phyloP scores from a whole-genome alignment of 2,329 filamentous ascomycete genomes.

The Pseudogymnoascus verrucosus region DNA sequence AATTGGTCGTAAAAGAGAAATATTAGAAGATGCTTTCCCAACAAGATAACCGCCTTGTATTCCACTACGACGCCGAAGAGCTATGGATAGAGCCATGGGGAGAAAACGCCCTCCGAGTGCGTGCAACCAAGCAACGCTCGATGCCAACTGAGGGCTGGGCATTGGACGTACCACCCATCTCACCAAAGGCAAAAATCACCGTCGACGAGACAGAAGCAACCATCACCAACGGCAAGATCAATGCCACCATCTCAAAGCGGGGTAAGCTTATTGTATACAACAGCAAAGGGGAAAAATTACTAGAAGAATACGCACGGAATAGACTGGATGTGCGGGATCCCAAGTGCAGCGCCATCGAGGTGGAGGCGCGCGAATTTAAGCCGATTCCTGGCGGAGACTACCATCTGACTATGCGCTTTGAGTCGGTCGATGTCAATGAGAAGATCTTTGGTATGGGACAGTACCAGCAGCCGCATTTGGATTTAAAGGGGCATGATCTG shows the following conservation, averaged over 20 bases:
- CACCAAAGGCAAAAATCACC: neutral
- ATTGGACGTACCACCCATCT: slow-evolving; percentile 17
- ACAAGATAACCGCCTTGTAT: slow-evolving; percentile 22
- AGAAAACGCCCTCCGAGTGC: slow-evolving; percentile 38
- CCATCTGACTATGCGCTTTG: slow-evolving; percentile 50
- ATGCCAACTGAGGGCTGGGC: slow-evolving; percentile 36
- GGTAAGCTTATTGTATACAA: slow-evolving; percentile 43
- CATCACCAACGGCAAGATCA: slow-evolving; percentile 41
- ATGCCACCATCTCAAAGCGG: slow-evolving; percentile 35
- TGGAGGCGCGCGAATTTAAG: slow-evolving; percentile 44
- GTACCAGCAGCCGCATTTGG: slow-evolving; percentile 56
- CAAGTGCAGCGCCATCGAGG: slow-evolving; percentile 41
- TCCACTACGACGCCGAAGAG: slow-evolving; percentile 36
- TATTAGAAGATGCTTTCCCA: slow-evolving; percentile 20
- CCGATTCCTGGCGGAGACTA: slow-evolving; percentile 42
- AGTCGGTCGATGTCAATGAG: slow-evolving; percentile 45
- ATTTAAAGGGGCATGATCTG: slow-evolving; percentile 54
- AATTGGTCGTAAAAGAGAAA: neutral
- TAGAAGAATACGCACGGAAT: slow-evolving; percentile 45
- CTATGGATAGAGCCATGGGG: slow-evolving; percentile 44
- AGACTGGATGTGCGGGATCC: slow-evolving; percentile 39
- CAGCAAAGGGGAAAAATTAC: slow-evolving; percentile 29
- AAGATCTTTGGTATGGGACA: slow-evolving; percentile 63
- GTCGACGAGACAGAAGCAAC: slow-evolving; percentile 22
- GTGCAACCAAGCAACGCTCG: slow-evolving; percentile 33